These are phyloP conservation scores for Nannizziopsis barbatae DNA, from an alignment of 2,329 filamentous ascomycete genomes.

Conservation along the genomic window DNA sequence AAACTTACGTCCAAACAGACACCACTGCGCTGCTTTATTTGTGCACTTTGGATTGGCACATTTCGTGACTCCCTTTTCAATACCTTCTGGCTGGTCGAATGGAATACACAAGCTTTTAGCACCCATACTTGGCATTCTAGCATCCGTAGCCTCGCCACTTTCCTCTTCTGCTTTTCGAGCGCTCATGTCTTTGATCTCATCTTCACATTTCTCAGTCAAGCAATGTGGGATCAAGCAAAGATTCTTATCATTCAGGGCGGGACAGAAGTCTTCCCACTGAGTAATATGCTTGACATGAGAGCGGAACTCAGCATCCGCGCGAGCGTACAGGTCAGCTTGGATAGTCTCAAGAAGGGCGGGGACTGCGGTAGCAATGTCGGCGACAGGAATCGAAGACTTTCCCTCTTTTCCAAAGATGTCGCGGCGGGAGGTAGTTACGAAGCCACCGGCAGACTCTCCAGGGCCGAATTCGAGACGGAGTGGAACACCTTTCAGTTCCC, in stretches of 20 bases:
- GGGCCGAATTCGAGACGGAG: slow-evolving; percentile 91
- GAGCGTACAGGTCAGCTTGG: slow-evolving; percentile 66
- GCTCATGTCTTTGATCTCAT: slow-evolving; percentile 87
- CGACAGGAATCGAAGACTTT: slow-evolving; percentile 68
- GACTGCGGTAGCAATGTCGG: slow-evolving; percentile 60
- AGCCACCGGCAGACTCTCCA: slow-evolving; percentile 77
- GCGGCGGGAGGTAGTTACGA: slow-evolving; percentile 75
- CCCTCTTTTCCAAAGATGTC: slow-evolving; percentile 56
- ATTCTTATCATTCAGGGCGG: slow-evolving; percentile 82
- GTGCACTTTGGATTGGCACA: slow-evolving; percentile 84
- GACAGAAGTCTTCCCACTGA: slow-evolving; percentile 84
- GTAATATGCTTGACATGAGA: slow-evolving; percentile 70
- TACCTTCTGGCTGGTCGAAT: slow-evolving; percentile 73
- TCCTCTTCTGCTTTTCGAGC: slow-evolving; percentile 54
- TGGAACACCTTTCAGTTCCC: slow-evolving; percentile 92
- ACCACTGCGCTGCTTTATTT: slow-evolving; percentile 68
- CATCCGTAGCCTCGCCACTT: slow-evolving; percentile 60
- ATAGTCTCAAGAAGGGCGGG: slow-evolving; percentile 79
- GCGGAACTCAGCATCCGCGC: slow-evolving; percentile 67
- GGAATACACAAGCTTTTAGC: slow-evolving; percentile 68
- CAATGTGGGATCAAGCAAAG: slow-evolving; percentile 88
- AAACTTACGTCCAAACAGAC: slow-evolving; percentile 61
- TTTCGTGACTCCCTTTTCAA: slow-evolving; percentile 71
- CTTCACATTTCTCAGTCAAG: slow-evolving; percentile 71
- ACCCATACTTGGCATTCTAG: slow-evolving; percentile 62